Evolutionary conservation across 129 eudicot species (phyloP), one percentile per base, ranked within the genome.

Genomic region (Scalesia atractyloides): DNA sequence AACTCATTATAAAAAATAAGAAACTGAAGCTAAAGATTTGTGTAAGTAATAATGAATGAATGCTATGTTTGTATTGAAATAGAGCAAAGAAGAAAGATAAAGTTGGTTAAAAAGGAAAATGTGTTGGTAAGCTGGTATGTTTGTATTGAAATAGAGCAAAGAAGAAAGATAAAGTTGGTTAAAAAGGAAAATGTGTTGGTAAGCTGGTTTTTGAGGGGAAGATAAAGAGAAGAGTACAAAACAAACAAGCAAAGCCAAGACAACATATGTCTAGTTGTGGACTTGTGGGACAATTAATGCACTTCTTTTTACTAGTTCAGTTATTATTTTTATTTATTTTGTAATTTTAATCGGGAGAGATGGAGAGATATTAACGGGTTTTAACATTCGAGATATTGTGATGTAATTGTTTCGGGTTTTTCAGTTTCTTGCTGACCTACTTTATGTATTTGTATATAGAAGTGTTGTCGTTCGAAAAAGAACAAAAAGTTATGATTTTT

Each of bases 181-280:
- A 37, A 63, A 78, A 64, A 54, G 54, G 19, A 52, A 78, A 78
- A 78, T 78, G 82, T 78, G 46, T 78, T 56, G 77, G 77, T 78
- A 72, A 64, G 22, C 67, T 52, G 69, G 67, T 62, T 78, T 50
- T 70, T 2, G 73, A 70, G 63, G 57, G 52, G 58, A 78, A 71
- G 76, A 58, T 69, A 70, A 78, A 78, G 41, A 53, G 64, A 71
- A 53, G 68, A 71, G 78, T 71, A 64, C 82, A 70, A 64, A 73
- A 46, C 51, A 62, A 72, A 44, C 68, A 41, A 41, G 44, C 44
- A 58, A 58, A 72, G 44, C 19, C 17, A 63, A 37, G 18, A 61
- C 50, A n/a, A 5, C 5, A 4, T 5, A 12, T 34, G 64, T 36
- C 8, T 43, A 41, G 61, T 41, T 75, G 16, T 46, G 73, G 30